A percentile compares a stretch with the other conserved stretches of the same genome.
These are phyloP conservation scores for Tetrapisispora namnaoensis DNA, from an alignment of 805 yeast genomes.

Conservation along the genomic window DNA sequence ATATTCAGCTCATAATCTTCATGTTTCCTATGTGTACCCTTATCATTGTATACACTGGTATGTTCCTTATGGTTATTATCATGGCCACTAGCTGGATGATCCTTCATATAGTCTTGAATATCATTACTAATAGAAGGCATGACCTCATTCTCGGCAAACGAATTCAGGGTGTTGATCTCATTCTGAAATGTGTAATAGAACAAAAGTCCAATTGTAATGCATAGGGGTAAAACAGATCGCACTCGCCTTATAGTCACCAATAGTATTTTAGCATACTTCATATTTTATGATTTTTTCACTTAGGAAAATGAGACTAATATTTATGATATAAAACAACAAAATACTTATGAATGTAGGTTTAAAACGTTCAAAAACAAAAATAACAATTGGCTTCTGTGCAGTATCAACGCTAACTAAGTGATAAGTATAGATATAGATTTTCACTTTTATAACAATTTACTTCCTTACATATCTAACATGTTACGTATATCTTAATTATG, in stretches of 20 bases:
- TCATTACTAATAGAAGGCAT: constrained; percentile 22
- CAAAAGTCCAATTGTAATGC: constrained; percentile 22
- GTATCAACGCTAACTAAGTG: too few species aligned
- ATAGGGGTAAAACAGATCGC: constrained; percentile 22
- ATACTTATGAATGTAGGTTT: too few species aligned
- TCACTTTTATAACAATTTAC: too few species aligned
- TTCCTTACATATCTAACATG: too few species aligned
- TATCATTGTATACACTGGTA: background rate
- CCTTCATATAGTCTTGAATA: background rate
- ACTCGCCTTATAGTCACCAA: constrained; percentile 12
- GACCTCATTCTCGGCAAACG: constrained; percentile 29
- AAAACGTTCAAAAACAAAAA: background rate
- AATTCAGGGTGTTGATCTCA: constrained; percentile 28
- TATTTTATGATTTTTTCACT: background rate
- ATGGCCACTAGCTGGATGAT: background rate
- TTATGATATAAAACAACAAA: too few species aligned
- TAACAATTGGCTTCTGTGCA: background rate
- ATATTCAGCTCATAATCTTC: background rate
- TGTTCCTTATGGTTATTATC: background rate
- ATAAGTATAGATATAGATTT: too few species aligned
- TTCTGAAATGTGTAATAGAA: constrained; percentile 30
- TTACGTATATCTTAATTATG: background rate
- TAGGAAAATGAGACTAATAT: background rate
- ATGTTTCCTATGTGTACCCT: background rate
- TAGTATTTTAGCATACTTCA: constrained; percentile 6